Evolutionary conservation across 1,284 basidiomycete genomes (phyloP).

Genomic region (Sanghuangporus weigelae): DNA sequence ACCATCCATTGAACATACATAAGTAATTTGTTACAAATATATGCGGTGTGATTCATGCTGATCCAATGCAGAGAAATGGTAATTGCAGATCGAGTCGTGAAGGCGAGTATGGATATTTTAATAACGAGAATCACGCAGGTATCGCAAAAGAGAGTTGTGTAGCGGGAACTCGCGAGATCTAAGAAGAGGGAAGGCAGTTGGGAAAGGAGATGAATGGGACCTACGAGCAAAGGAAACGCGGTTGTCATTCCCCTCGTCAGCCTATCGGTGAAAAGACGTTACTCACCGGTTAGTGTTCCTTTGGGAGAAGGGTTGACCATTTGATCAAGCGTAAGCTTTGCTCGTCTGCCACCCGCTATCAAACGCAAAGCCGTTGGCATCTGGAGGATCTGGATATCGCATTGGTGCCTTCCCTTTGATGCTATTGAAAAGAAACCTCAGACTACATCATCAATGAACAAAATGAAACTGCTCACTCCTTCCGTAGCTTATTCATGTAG

Average conservation of each 20-base stretch:
- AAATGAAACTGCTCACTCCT: conserved; percentile 1
- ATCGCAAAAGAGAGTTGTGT: background rate
- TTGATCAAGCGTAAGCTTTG: background rate
- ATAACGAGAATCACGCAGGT: background rate
- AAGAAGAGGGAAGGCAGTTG: background rate
- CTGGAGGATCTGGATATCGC: background rate
- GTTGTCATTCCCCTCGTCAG: background rate
- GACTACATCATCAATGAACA: background rate
- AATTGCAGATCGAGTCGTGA: background rate
- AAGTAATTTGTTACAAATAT: background rate
- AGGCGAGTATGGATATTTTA: background rate
- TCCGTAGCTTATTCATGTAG: background rate
- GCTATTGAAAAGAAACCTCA: background rate
- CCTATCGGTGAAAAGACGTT: background rate
- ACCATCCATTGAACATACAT: background rate
- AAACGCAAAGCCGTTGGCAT: background rate
- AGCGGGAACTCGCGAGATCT: too few relatives aligned
- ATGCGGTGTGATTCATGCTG: background rate
- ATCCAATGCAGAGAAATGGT: background rate
- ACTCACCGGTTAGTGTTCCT: background rate
- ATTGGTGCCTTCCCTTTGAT: conserved; percentile 14
- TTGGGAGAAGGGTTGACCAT: too few relatives aligned
- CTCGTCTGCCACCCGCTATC: conserved; percentile 6
- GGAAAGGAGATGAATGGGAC: background rate
- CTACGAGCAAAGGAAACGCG: background rate